These are phyloP conservation scores for Rhinocladiella mackenziei DNA, from an alignment of 2,329 filamentous ascomycete genomes.

Conservation along the genomic window DNA sequence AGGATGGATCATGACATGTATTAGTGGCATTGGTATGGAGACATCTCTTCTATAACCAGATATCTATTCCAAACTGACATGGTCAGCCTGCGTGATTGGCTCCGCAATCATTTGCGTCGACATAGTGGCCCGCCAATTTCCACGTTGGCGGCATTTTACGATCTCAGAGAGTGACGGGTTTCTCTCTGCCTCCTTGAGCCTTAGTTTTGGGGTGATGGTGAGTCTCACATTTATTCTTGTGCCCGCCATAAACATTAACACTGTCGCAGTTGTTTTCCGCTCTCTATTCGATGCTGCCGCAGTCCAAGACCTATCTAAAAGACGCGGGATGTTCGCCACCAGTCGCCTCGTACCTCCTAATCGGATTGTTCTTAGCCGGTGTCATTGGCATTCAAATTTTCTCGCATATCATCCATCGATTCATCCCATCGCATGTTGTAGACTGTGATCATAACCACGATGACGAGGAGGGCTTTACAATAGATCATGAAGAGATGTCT, in stretches of 20 bases:
- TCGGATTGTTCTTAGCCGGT: slow-evolving; percentile 46
- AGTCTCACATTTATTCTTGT: not conserved
- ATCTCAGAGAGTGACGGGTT: slow-evolving; percentile 89
- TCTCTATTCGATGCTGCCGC: slow-evolving; percentile 88
- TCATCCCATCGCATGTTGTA: slow-evolving; percentile 47
- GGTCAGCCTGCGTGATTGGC: slow-evolving; percentile 59
- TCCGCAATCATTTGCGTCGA: slow-evolving; percentile 86
- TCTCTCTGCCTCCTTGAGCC: slow-evolving; percentile 77
- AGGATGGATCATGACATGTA: slow-evolving; percentile 84
- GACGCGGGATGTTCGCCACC: slow-evolving; percentile 64
- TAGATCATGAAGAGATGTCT: slow-evolving; percentile 25
- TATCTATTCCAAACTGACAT: slow-evolving; percentile 13
- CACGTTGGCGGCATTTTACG: slow-evolving; percentile 70
- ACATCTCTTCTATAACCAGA: not conserved
- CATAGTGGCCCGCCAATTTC: slow-evolving; percentile 66
- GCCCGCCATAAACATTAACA: slow-evolving; percentile 8
- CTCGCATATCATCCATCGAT: slow-evolving; percentile 44
- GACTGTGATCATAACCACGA: slow-evolving; percentile 48
- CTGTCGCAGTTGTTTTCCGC: slow-evolving; percentile 74
- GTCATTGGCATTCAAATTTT: slow-evolving; percentile 46
- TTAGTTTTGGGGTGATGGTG: slow-evolving; percentile 97
- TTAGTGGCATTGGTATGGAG: slow-evolving; percentile 69
- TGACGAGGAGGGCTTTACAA: slow-evolving; percentile 36
- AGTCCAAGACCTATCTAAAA: slow-evolving; percentile 71
- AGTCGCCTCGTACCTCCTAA: slow-evolving; percentile 53